phyloP scores from a whole-genome alignment of 2,329 filamentous ascomycete genomes.

The Hirsutella rhossiliensis region DNA sequence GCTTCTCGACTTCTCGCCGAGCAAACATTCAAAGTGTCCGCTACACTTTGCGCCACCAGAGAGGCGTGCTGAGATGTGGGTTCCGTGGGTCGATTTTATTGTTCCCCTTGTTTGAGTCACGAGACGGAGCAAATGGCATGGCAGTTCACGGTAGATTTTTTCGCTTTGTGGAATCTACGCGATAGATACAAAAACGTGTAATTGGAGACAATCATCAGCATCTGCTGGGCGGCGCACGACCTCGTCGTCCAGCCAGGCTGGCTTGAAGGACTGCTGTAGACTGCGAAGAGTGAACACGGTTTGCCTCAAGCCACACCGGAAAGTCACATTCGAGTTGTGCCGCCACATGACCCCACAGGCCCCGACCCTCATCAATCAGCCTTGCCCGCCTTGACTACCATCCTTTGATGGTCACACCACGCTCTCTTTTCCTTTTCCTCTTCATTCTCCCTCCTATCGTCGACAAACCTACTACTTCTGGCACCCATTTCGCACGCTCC shows the following conservation, averaged over 20 bases:
- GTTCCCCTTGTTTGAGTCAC: not conserved
- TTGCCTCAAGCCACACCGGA: too few species aligned
- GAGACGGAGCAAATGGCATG: slow-evolving; percentile 1
- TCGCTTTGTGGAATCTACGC: not conserved
- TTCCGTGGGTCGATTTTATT: not conserved
- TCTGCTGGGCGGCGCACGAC: not conserved
- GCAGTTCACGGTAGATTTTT: slow-evolving; percentile 2
- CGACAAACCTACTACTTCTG: not conserved
- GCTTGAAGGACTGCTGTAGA: too few species aligned
- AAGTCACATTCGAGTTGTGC: too few species aligned
- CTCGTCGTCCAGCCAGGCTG: not conserved
- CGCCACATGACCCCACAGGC: too few species aligned
- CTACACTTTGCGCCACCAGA: not conserved
- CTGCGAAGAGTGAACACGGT: too few species aligned
- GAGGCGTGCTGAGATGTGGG: not conserved
- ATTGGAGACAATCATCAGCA: not conserved
- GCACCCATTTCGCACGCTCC: not conserved
- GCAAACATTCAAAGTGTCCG: not conserved
- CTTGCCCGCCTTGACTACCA: too few species aligned
- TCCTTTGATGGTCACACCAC: not conserved
- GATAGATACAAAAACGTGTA: slow-evolving; percentile 4
- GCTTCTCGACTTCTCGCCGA: not conserved
- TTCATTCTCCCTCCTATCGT: not conserved
- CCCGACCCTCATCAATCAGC: too few species aligned
- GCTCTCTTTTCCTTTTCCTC: not conserved